These are phyloP conservation scores for Erodium maritimum DNA, from an alignment of 345 rosid genomes.

Conservation along the genomic window DNA sequence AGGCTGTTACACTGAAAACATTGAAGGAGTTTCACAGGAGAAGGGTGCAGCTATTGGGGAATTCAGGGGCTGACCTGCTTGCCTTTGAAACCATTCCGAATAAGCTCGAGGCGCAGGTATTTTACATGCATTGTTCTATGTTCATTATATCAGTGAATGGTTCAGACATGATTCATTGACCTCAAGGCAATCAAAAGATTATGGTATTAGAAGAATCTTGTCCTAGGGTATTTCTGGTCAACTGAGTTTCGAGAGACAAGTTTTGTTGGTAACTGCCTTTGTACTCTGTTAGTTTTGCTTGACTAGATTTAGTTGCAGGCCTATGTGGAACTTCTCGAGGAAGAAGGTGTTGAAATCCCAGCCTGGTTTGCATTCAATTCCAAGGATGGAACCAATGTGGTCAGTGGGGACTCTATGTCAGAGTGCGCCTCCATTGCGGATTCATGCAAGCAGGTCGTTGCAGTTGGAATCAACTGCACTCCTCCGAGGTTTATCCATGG, in stretches of 20 bases:
- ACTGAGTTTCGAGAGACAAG: neutral
- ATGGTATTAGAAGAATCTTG: neutral
- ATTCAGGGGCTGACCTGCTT: slow-evolving; percentile 58
- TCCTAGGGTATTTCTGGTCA: neutral
- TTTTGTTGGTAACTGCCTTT: neutral
- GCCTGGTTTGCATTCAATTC: slow-evolving; percentile 85
- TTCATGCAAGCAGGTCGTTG: slow-evolving; percentile 55
- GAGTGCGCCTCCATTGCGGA: slow-evolving; percentile 70
- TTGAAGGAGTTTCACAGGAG: slow-evolving; percentile 81
- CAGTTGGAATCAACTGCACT: slow-evolving; percentile 79
- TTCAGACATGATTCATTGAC: too few species aligned
- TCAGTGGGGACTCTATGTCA: slow-evolving; percentile 52
- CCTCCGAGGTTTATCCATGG: slow-evolving; percentile 64
- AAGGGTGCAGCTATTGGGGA: slow-evolving; percentile 59
- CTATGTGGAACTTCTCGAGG: slow-evolving; percentile 70
- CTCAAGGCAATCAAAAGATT: too few species aligned
- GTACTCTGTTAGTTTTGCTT: neutral
- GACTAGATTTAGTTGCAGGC: slow-evolving; percentile 32
- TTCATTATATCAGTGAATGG: neutral
- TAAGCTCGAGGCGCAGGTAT: slow-evolving; percentile 80
- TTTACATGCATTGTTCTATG: neutral
- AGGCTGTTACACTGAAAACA: slow-evolving; percentile 38
- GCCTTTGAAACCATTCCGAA: slow-evolving; percentile 91
- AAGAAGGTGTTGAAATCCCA: slow-evolving; percentile 46
- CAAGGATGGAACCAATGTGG: slow-evolving; percentile 62